Evolutionary conservation across 768 basidiomycete genomes (phyloP).

Genomic region (Melanogaster broomeanus): DNA sequence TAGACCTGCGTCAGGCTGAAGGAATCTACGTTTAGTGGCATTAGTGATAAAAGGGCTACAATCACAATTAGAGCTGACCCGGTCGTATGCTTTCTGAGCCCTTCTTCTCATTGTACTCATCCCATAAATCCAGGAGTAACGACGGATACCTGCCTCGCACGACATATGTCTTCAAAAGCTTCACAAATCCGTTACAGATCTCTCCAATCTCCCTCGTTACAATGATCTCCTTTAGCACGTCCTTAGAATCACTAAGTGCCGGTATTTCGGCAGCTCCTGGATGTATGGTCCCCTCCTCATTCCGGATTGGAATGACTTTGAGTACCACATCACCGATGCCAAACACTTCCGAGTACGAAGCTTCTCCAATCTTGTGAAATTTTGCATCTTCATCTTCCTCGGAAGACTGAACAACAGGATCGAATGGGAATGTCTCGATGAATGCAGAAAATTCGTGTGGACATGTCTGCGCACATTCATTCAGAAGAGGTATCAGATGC

Average conservation of each 20-base stretch:
- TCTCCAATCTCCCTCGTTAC: slow-evolving; percentile 78
- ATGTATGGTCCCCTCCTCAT: slow-evolving; percentile 38
- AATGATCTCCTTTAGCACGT: slow-evolving; percentile 79
- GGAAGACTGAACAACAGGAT: slow-evolving; percentile 55
- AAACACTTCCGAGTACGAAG: slow-evolving; percentile 96
- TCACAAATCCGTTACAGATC: slow-evolving; percentile 76
- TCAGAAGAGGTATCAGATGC: slow-evolving; percentile 64
- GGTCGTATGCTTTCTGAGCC: slow-evolving; percentile 87
- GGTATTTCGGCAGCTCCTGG: slow-evolving; percentile 55
- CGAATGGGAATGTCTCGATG: slow-evolving; percentile 77
- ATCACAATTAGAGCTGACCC: slow-evolving; percentile 47
- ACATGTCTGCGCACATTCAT: slow-evolving; percentile 68
- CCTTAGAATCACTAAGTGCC: slow-evolving; percentile 68
- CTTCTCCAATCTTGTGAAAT: slow-evolving; percentile 93
- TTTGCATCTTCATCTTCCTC: slow-evolving; percentile 30
- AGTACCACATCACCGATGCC: slow-evolving; percentile 87
- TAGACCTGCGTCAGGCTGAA: slow-evolving; percentile 81
- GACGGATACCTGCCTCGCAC: slow-evolving; percentile 87
- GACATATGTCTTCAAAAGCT: slow-evolving; percentile 79
- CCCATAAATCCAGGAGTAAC: slow-evolving; percentile 81
- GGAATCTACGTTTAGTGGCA: slow-evolving; percentile 49
- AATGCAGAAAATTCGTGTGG: slow-evolving; percentile 82
- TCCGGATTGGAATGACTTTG: slow-evolving; percentile 80
- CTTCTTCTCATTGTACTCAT: slow-evolving; percentile 71
- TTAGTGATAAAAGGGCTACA: slow-evolving; percentile 4